A percentile compares a stretch with the other conserved stretches of the same genome.
These are phyloP conservation scores for Phytopythium helicoides DNA, from an alignment of 352 stramenopile species.

Conservation along the genomic window DNA sequence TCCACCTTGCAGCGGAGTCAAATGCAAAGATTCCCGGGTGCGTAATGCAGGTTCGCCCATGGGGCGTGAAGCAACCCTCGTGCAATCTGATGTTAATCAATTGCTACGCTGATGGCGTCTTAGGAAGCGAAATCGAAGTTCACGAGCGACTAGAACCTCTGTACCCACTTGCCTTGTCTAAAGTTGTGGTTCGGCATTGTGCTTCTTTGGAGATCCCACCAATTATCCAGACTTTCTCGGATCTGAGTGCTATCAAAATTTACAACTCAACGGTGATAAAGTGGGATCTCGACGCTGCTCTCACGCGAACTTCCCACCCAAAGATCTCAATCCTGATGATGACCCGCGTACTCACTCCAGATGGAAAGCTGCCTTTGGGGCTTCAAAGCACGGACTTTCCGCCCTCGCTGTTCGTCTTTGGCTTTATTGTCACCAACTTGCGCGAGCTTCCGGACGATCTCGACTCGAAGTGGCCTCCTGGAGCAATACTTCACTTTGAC, in stretches of 20 bases:
- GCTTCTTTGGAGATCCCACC: conserved; percentile 20
- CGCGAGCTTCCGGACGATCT: conserved; percentile 4
- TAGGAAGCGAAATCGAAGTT: conserved; percentile 3
- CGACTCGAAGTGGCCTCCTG: conserved; percentile 3
- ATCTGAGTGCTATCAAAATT: conserved; percentile 18
- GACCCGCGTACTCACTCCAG: conserved; percentile 17
- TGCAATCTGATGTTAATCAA: conserved; percentile 41
- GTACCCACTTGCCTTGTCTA: conserved; percentile 14
- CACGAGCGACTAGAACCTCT: conserved; percentile 8
- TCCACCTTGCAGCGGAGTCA: neutral
- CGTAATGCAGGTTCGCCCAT: conserved; percentile 32
- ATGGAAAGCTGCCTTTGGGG: conserved; percentile 7
- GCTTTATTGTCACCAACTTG: conserved; percentile 5
- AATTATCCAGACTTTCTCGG: conserved; percentile 9
- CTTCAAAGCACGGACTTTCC: conserved; percentile 6
- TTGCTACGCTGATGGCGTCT: conserved; percentile 7
- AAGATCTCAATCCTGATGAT: conserved; percentile 18
- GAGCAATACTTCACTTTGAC: conserved; percentile 1
- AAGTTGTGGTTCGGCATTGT: conserved; percentile 27
- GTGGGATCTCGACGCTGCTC: conserved; percentile 11
- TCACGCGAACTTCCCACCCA: conserved; percentile 13
- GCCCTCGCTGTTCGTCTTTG: neutral
- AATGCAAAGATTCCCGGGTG: conserved; percentile 14
- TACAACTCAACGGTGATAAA: conserved; percentile 22
- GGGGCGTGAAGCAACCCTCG: conserved; percentile 18